phyloP scores from a whole-genome alignment of 352 stramenopile species.

The Pythium chondricola region DNA sequence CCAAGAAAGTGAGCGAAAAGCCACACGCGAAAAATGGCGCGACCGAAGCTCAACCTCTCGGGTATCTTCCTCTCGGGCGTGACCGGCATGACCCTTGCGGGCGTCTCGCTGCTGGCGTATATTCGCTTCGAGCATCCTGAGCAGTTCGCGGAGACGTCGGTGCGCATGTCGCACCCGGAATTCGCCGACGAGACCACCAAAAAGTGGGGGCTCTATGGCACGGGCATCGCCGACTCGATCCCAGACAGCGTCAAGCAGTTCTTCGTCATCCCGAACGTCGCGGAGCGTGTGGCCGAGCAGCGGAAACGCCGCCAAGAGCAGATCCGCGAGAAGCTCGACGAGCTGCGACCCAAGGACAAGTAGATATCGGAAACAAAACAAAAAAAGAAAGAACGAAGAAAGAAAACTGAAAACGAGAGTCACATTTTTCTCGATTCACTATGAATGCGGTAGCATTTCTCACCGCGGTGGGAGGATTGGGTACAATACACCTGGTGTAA shows the following conservation, averaged over 20 bases:
- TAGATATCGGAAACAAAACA: constrained; percentile 4
- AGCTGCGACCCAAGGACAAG: constrained; percentile 68
- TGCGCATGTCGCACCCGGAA: constrained; percentile 77
- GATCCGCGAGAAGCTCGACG: constrained; percentile 68
- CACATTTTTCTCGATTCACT: background rate
- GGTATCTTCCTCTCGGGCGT: constrained; percentile 62
- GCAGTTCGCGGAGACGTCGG: constrained; percentile 74
- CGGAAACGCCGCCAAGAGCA: constrained; percentile 64
- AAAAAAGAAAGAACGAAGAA: background rate
- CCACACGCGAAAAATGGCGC: constrained; percentile 8
- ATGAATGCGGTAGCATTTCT: background rate
- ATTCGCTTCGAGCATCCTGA: constrained; percentile 78
- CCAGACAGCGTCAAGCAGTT: constrained; percentile 56
- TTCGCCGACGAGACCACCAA: constrained; percentile 57
- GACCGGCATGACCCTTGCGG: constrained; percentile 77
- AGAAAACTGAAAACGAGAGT: background rate
- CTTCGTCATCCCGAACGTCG: constrained; percentile 56
- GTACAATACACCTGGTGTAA: constrained; percentile 54
- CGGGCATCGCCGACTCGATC: constrained; percentile 69
- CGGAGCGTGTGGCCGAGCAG: constrained; percentile 61
- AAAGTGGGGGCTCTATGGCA: constrained; percentile 83
- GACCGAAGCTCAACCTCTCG: constrained; percentile 34
- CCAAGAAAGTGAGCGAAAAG: background rate
- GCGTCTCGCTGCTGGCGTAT: constrained; percentile 77
- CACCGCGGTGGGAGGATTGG: constrained; percentile 41